Percentiles rank a stretch among this genome's conserved stretches.
These are phyloP conservation scores for Lactifluus subvellereus DNA, from an alignment of 768 basidiomycete species.

Conservation along the genomic window DNA sequence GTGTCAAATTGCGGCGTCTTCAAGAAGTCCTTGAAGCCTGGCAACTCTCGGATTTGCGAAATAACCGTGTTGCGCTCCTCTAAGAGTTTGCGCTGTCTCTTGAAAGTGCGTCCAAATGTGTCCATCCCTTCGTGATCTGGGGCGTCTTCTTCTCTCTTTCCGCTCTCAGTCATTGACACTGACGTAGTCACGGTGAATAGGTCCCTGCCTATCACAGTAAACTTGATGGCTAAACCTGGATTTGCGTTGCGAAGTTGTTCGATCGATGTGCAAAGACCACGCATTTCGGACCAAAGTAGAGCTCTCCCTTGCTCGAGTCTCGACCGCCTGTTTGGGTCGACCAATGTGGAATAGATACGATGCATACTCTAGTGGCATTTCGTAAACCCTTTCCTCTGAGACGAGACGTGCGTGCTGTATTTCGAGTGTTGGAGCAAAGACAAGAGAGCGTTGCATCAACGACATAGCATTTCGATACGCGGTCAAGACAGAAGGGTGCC, in stretches of 20 bases:
- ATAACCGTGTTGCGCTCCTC: background rate
- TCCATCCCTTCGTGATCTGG: too few relatives aligned
- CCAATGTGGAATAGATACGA: background rate
- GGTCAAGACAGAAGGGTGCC: background rate
- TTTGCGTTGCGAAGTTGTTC: constrained; percentile 1
- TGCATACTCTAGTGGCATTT: background rate
- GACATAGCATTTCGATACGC: background rate
- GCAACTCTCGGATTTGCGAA: background rate
- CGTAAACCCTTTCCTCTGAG: background rate
- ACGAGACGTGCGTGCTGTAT: background rate
- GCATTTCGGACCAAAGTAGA: constrained; percentile 17
- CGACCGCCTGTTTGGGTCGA: background rate
- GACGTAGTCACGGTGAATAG: background rate
- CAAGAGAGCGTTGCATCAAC: background rate
- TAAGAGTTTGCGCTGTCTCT: background rate
- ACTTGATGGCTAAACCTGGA: background rate
- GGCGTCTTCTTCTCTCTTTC: too few relatives aligned
- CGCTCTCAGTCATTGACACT: too few relatives aligned
- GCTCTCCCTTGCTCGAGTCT: constrained; percentile 13
- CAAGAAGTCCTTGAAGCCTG: background rate
- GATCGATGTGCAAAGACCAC: constrained; percentile 6
- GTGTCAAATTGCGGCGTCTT: background rate
- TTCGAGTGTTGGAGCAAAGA: background rate
- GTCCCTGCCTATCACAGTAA: background rate
- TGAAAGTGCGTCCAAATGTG: background rate